These are phyloP conservation scores for Penicillium sp. DNA, from an alignment of 2,329 filamentous ascomycete genomes.

Conservation along the genomic window DNA sequence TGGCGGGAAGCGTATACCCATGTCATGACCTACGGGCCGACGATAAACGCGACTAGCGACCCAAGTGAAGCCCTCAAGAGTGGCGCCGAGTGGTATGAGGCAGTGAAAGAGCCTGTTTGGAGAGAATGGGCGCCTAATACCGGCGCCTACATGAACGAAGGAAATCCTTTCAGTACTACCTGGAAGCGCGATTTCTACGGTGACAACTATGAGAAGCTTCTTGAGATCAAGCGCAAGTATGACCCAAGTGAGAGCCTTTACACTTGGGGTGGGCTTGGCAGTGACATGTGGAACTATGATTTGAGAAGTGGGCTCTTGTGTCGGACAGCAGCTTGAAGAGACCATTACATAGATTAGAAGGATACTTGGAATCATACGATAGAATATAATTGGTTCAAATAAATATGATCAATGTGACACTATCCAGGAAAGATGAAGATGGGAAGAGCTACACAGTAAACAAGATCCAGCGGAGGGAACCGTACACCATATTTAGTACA, in stretches of 20 bases:
- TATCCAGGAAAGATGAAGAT: too few relatives aligned
- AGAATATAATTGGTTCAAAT: too few relatives aligned
- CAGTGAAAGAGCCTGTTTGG: constrained; percentile 21
- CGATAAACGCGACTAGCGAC: constrained; percentile 5
- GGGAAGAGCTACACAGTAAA: too few relatives aligned
- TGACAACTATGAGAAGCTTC: constrained; percentile 25
- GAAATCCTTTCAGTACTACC: constrained; percentile 11
- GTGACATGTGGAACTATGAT: constrained; percentile 23
- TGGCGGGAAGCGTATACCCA: constrained; percentile 38
- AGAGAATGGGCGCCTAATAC: constrained; percentile 24
- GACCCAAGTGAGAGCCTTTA: constrained; percentile 25
- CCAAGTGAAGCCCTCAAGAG: neutral
- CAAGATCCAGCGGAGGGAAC: too few relatives aligned
- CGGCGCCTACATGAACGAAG: constrained; percentile 29
- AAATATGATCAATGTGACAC: too few relatives aligned
- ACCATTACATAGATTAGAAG: too few relatives aligned
- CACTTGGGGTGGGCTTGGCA: constrained; percentile 18
- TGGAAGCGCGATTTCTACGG: constrained; percentile 29
- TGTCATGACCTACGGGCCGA: constrained; percentile 26
- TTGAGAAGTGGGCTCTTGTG: neutral
- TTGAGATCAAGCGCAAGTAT: constrained; percentile 28
- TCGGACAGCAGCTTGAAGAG: too few relatives aligned
- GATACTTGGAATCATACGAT: too few relatives aligned
- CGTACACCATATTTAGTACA: too few relatives aligned
- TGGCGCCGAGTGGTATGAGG: constrained; percentile 11